phyloP scores from a whole-genome alignment of 176 grass and related monocot species.

The Pontederia crassipes region DNA sequence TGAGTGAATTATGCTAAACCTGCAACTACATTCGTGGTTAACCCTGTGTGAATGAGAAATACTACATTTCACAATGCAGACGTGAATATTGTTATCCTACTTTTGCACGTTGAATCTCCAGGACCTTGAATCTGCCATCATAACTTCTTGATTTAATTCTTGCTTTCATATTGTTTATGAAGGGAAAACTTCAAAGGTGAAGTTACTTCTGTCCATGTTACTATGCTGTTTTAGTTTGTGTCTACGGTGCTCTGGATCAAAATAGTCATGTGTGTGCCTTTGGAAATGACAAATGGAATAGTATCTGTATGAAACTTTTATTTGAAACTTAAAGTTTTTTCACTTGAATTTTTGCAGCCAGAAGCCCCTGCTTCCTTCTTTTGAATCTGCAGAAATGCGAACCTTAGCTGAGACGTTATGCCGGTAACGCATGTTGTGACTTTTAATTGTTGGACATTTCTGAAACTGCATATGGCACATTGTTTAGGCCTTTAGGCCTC shows the following conservation, averaged over 20 bases:
- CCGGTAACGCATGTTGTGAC: conserved; percentile 33
- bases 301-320: not conserved
- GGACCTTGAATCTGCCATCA: too few species aligned
- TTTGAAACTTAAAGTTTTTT: conserved; percentile 3
- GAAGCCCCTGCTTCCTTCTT: conserved; percentile 71
- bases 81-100: too few species aligned
- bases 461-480: not conserved
- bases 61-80: too few species aligned
- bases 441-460: not conserved
- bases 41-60: too few species aligned
- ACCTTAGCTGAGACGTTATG: conserved; percentile 76
- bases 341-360: conserved; percentile 43
- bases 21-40: too few species aligned
- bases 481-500: not conserved
- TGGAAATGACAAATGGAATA: not conserved
- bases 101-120: too few species aligned
- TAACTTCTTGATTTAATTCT: too few species aligned
- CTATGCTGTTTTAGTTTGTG: too few species aligned
- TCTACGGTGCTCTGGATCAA: not conserved
- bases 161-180: too few species aligned
- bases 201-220: too few species aligned
- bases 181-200: too few species aligned
- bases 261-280: not conserved
- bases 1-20: too few species aligned
- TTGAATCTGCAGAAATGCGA: conserved; percentile 80